These are phyloP conservation scores for Phytophthora cactorum DNA, from an alignment of 352 stramenopile species.

Conservation along the genomic window DNA sequence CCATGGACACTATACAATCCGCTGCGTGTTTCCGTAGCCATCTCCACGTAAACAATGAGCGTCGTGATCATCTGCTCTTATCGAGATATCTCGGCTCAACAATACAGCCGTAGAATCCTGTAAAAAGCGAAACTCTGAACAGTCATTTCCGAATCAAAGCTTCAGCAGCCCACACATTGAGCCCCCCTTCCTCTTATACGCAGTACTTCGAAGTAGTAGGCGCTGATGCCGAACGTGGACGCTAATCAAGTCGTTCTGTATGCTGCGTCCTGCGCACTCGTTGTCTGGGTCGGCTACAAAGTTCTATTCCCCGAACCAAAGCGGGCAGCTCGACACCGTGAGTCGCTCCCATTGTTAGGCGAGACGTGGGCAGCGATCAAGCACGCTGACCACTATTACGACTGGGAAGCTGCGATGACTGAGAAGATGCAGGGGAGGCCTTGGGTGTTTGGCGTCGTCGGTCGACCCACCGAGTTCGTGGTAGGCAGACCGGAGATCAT, in stretches of 20 bases:
- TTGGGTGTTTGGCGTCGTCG: slow-evolving; percentile 40
- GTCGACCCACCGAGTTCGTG: slow-evolving; percentile 10
- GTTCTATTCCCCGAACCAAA: slow-evolving; percentile 19
- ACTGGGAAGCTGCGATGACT: slow-evolving; percentile 36
- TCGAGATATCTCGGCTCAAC: too few relatives aligned
- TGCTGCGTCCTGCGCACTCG: slow-evolving; percentile 22
- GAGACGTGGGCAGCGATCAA: slow-evolving; percentile 31
- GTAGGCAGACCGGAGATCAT: background rate
- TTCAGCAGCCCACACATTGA: too few relatives aligned
- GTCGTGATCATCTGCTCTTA: too few relatives aligned
- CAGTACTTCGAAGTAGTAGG: too few relatives aligned
- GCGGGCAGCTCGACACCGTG: slow-evolving; percentile 29
- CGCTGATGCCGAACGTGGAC: background rate
- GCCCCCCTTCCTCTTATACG: too few relatives aligned
- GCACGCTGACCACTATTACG: slow-evolving; percentile 30
- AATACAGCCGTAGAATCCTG: too few relatives aligned
- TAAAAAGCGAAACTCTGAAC: too few relatives aligned
- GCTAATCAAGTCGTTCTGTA: slow-evolving; percentile 9
- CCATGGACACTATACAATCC: too few relatives aligned
- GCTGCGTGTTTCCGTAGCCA: too few relatives aligned
- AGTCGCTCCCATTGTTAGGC: slow-evolving; percentile 23
- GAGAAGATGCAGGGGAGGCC: slow-evolving; percentile 32
- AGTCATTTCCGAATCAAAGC: too few relatives aligned
- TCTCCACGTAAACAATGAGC: too few relatives aligned
- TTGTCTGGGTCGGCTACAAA: slow-evolving; percentile 17